Base-by-base conservation (phyloP, 2,329 filamentous ascomycete genomes). In the Knufia fluminis region DNA sequence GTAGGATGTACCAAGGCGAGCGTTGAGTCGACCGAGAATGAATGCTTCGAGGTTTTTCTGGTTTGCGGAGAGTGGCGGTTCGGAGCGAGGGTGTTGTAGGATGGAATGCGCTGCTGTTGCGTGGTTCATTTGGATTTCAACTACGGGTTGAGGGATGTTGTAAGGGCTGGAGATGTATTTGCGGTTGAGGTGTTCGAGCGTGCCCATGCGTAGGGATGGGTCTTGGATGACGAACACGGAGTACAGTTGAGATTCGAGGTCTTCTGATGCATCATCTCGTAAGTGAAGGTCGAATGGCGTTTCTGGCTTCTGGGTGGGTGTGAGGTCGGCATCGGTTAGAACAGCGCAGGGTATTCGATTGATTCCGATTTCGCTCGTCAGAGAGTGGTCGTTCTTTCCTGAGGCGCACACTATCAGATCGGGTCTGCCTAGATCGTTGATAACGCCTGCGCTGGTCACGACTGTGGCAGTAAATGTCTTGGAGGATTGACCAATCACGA, bases 371-470 rank as follows among this genome's bases (percentile, higher is more conserved):
- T 42, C 12, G 17, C 9, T 10, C 7, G 6, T 14, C 16, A 42
- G 39, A n/a, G 22, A 4, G 14, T 24, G 39, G 20, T 42, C 39
- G 22, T 42, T 24, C 22, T 42, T 42, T 6, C 39, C 39, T n/a
- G 39, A 42, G n/a, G 39, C 39, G 22, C 39, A 42, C 6, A 42
- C 19, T n/a, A 42, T 17, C 14, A 42, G 22, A 22, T 42, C 39
- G 8, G 39, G 39, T 6, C 6, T 24, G 10, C 39, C 39, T 16
- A 42, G 19, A 42, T 22, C 19, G 6, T 9, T 14, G 12, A 4
- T 42, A 4, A 9, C 6, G 6, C 22, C 39, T 22, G 17, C 19
- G 22, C 22, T 42, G 6, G 6, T 4, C 6, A 19, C 39, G 17
- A 42, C 8, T 6, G 16, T 20, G 22, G 20, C 39, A 22, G 17